Evolutionary conservation across 371 early-diverging fungal genomes (phyloP), one percentile per base, ranked within the genome.

Genomic region (Lichtheimia ramosa): DNA sequence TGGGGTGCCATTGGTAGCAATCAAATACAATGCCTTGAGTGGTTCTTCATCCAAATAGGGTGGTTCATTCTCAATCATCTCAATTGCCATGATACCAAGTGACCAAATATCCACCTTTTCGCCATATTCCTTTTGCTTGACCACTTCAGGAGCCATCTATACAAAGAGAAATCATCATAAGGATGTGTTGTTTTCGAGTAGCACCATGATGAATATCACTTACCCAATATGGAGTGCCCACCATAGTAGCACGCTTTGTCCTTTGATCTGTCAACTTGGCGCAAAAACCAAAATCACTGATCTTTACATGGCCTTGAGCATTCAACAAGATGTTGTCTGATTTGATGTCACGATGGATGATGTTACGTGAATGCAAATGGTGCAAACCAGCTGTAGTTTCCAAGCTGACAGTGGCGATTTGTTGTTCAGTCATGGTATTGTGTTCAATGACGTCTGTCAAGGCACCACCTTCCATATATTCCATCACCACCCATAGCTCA

Each of bases 401-500:
- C 27, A 81, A 79, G 52, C 93, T 89, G 27, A 98, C 89, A 50
- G 91, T 86, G 7, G 97, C 91, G 55, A 97, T 98, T 71, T 97
- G 96, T 41, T 78, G 70, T 76, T 98, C 98, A 27, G 82, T 83
- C 82, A 98, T 81, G 39, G 88, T 48, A 72, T 92, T 93, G 73
- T 90, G 89, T 63, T 96, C 96, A 66, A 98, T 95, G 10, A 97
- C 89, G 64, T 98, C 98, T 5, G 97, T 98, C 68, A 98, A 77
- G 12, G 96, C 87, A 49, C 98, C 98, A 48, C 96, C 97, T 74
- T 96, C 96, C 98, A 98, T 98, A 73, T 90, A 95, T 80, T 98
- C 98, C 96, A 98, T 96, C 24, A 98, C 90, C 13, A 98, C 96
- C 98, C 98, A 98, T 50, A 98, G 81, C 28, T 97, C 97, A 50